Percentiles rank a stretch among this genome's conserved stretches.
These are phyloP conservation scores for Podochytrium sp. DNA, from an alignment of 192 early-diverging fungal genomes.

Conservation along the genomic window DNA sequence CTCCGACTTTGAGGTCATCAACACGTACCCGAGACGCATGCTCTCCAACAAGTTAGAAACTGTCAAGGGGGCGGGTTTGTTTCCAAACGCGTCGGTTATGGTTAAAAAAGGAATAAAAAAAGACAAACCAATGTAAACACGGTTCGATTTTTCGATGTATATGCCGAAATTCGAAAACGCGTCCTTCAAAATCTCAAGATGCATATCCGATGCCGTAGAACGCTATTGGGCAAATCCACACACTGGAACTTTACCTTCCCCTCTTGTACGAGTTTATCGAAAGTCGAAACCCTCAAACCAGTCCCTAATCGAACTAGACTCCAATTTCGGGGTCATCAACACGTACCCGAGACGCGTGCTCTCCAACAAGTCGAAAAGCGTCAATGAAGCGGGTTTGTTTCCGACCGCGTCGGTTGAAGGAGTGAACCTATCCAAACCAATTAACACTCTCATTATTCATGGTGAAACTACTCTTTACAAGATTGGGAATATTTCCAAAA, in stretches of 20 bases:
- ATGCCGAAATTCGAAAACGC: no score
- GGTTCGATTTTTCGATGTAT: no score
- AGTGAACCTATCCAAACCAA: no score
- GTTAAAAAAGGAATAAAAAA: slow-evolving; percentile 64
- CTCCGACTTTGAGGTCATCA: slow-evolving; percentile 80
- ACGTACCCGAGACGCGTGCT: slow-evolving; percentile 80
- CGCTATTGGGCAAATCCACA: no score
- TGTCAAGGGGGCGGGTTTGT: slow-evolving; percentile 74
- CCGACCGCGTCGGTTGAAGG: slow-evolving; percentile 72
- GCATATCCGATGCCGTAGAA: no score
- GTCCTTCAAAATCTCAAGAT: no score
- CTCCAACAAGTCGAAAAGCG: slow-evolving; percentile 45
- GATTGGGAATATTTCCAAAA: no score
- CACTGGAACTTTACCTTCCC: no score
- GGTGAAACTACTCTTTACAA: no score
- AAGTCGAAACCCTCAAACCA: slow-evolving; percentile 66
- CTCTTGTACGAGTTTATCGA: slow-evolving; percentile 79
- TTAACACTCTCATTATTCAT: no score
- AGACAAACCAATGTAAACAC: no score
- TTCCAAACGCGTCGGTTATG: slow-evolving; percentile 79
- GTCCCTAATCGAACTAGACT: slow-evolving; percentile 57
- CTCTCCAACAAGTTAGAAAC: slow-evolving; percentile 51
- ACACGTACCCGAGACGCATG: slow-evolving; percentile 79
- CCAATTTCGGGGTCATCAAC: slow-evolving; percentile 79
- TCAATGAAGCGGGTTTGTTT: slow-evolving; percentile 76